Base-by-base conservation (phyloP, 2,329 filamentous ascomycete genomes). In the Botrytis byssoidea region DNA sequence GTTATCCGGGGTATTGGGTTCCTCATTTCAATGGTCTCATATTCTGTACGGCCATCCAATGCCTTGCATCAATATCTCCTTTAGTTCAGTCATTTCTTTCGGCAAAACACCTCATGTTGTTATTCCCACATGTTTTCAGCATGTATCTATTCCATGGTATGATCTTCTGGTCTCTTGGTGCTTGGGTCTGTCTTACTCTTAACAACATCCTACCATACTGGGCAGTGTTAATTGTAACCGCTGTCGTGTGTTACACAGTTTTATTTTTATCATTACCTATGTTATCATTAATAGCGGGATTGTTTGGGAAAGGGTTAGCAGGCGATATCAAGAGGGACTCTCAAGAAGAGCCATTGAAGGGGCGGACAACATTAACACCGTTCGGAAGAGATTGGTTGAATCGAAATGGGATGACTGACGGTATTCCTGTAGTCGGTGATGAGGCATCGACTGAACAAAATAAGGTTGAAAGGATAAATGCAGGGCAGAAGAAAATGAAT, bases 101-200 rank as follows among this genome's bases (percentile, higher is more conserved):
- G 4, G 78, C 81, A 6, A 82, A 80, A 35, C 66, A 82, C 35
- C 79, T 86, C 42, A 81, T 83, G 9, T 79, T 82, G 63, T 77
- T 86, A 29, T 85, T 85, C 77, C 85, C 84, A 8, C 85, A 86
- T 77, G 84, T 85, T 76, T 85, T 85, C 78, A 86, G 84, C 55
- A 84, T 86, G 71, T 86, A 86, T 75, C 82, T 86, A 12, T 80
- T 85, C 67, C 85, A 86, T 75, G 85, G 85, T 55, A 77, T 81
- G 57, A 76, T 81, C 29, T 81, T 81, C 74, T 81, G 80, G 80
- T 75, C 76, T 18, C 57, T 81, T 10, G 80, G 80, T 25, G 73
- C 80, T 25, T 76, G 75, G 71, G 66, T 77, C 12, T 76, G 75
- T 60, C 72, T 81, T 20, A 71, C 73, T 14, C 57, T 81, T 12